A percentile compares a stretch with the other conserved stretches of the same genome.
These are phyloP conservation scores for Selenicereus undatus DNA, from an alignment of 148 eudicot species.

Conservation along the genomic window DNA sequence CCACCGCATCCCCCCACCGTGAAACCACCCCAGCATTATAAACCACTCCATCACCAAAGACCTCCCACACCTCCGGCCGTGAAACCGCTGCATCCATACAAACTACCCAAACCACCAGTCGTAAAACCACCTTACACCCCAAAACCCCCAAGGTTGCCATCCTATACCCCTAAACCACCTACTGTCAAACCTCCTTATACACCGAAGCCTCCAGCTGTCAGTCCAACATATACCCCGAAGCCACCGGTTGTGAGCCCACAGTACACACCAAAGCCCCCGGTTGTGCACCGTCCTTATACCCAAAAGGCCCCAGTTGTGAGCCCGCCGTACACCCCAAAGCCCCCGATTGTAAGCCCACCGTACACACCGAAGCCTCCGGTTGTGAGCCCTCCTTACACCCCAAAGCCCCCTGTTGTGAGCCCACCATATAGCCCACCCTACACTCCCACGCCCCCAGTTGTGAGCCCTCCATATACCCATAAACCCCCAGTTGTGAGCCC, in stretches of 20 bases:
- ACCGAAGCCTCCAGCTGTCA: slow-evolving; percentile 12
- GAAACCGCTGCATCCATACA: too few species aligned
- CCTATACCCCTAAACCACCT: slow-evolving; percentile 26
- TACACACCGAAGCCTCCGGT: slow-evolving; percentile 24
- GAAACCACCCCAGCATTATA: too few species aligned
- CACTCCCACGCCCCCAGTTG: slow-evolving; percentile 24
- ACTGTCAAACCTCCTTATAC: slow-evolving; percentile 12
- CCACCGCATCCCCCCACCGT: slow-evolving; percentile 11
- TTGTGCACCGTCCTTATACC: slow-evolving; percentile 18
- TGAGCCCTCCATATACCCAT: slow-evolving; percentile 19
- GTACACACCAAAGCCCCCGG: slow-evolving; percentile 21
- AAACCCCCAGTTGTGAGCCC: slow-evolving; percentile 22
- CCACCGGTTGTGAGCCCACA: slow-evolving; percentile 23
- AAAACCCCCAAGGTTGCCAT: slow-evolving; percentile 20
- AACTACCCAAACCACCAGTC: slow-evolving; percentile 25
- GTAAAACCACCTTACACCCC: slow-evolving; percentile 25
- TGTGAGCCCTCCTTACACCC: slow-evolving; percentile 21
- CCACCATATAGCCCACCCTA: slow-evolving; percentile 27
- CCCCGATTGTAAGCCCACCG: slow-evolving; percentile 26
- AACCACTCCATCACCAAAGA: too few species aligned
- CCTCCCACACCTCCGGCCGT: too few species aligned
- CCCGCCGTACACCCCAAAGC: slow-evolving; percentile 31
- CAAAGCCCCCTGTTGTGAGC: slow-evolving; percentile 7
- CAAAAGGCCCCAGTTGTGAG: slow-evolving; percentile 27
- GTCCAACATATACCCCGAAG: slow-evolving; percentile 18